A percentile compares a stretch with the other conserved stretches of the same genome.
Evolutionary conservation across 495 filamentous ascomycete genomes (phyloP).

Genomic region (Cercophora sp.): DNA sequence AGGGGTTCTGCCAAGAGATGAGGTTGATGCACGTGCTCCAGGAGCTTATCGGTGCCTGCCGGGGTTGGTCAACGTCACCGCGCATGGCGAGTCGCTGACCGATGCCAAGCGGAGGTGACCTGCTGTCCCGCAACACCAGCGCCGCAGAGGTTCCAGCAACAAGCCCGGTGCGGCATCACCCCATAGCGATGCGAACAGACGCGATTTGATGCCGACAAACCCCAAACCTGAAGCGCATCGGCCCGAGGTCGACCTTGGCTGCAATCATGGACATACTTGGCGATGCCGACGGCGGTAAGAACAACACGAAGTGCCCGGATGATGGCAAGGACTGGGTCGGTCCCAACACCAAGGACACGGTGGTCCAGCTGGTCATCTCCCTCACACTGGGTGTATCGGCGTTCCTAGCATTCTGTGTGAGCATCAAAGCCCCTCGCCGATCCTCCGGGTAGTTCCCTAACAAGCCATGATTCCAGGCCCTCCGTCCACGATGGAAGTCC

Average conservation of each 20-base stretch:
- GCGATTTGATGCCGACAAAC: too few relatives aligned
- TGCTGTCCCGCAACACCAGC: not conserved
- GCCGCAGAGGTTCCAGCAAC: too few relatives aligned
- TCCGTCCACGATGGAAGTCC: conserved; percentile 87
- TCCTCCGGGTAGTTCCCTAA: not conserved
- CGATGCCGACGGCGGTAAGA: conserved; percentile 18
- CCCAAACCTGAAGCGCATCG: too few relatives aligned
- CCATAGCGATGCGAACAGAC: too few relatives aligned
- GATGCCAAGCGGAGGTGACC: not conserved
- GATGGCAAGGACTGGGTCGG: conserved; percentile 28
- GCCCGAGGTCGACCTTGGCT: too few relatives aligned
- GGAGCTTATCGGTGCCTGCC: not conserved
- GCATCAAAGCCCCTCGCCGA: conserved; percentile 3
- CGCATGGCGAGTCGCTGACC: conserved; percentile 3
- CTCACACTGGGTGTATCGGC: conserved; percentile 47
- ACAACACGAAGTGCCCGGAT: conserved; percentile 8
- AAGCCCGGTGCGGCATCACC: too few relatives aligned
- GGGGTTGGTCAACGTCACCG: conserved; percentile 4
- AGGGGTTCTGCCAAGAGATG: not conserved
- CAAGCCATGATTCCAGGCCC: conserved; percentile 38
- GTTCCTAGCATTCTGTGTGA: conserved; percentile 51
- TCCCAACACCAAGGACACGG: conserved; percentile 38
- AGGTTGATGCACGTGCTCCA: conserved; percentile 2
- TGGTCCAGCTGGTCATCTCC: conserved; percentile 52
- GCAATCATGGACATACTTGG: conserved; percentile 5